Evolutionary conservation across 2,329 filamentous ascomycete genomes (phyloP), one percentile per base, ranked within the genome.

Genomic region (Colletotrichum cordylinicola): DNA sequence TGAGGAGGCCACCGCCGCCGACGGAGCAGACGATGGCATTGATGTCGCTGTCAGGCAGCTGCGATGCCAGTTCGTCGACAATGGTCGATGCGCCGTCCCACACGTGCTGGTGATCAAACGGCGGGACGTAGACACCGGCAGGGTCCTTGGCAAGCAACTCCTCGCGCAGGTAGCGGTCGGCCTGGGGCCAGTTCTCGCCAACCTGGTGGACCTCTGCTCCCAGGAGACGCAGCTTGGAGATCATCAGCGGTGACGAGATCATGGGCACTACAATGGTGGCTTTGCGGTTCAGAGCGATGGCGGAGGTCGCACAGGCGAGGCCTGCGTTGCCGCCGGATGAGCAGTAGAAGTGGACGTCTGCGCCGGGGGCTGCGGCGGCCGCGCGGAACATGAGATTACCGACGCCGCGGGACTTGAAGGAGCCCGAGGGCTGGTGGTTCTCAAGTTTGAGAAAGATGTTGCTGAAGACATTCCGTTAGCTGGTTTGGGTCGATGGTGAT

Each of bases 361-460:
- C 80, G 3, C 80, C 80, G 72, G 80, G 77, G 6, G 78, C 74
- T 77, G 86, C 79, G n/a, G 84, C 81, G 72, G 84, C 83, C 83
- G 82, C 82, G 79, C 86, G 86, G 65, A 90, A 87, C 81, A 95
- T 93, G 82, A 94, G 90, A 83, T 94, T 91, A 66, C 94, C 94
- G 77, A 96, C 91, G 35, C 94, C 94, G 78, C 92, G 90, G 62
- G 94, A 96, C 84, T 98, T 97, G 91, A 98, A 98, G 52, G 94
- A 96, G 78, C 94, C 94, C 27, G 93, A 94, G 6, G 95, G 95
- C 82, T 98, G 95, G 70, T 96, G 90, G 82, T 94, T 95, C 80
- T 98, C 95, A 77, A 97, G 91, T 84, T 98, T 98, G 81, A 98
- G 92, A 84, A 94, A 95, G 83, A 98, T 91, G 86, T 94, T 93